phyloP scores from a whole-genome alignment of 805 yeast species.

The Suhomyces faveliae region DNA sequence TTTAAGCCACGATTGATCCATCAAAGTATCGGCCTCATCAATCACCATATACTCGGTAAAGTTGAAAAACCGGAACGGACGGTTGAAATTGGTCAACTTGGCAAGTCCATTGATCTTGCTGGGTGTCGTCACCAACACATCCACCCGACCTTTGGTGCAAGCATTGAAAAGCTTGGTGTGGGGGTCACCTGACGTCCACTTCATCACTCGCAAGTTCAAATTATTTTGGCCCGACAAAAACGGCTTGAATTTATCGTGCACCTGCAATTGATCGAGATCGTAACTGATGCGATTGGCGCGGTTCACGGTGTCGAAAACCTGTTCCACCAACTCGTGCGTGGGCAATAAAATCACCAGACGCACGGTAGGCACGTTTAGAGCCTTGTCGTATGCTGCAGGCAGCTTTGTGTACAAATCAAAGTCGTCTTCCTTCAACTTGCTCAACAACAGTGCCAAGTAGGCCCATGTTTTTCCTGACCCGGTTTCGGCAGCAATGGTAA shows the following conservation, averaged over 20 bases:
- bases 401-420: slow-evolving; percentile 21
- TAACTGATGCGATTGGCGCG: slow-evolving; percentile 26
- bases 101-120: slow-evolving; percentile 55
- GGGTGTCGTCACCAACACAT: slow-evolving; percentile 84
- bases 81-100: slow-evolving; percentile 28
- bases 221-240: slow-evolving; percentile 26
- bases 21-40: slow-evolving; percentile 92
- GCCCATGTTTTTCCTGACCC: slow-evolving; percentile 98
- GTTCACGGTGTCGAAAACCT: slow-evolving; percentile 54
- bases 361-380: slow-evolving; percentile 38
- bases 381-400: slow-evolving; percentile 19
- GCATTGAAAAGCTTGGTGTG: slow-evolving; percentile 51
- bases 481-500: slow-evolving; percentile 90
- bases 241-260: slow-evolving; percentile 16
- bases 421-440: slow-evolving; percentile 63
- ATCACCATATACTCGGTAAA: slow-evolving; percentile 62
- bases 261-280: slow-evolving; percentile 20
- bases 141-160: slow-evolving; percentile 51
- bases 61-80: slow-evolving; percentile 38
- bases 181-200: slow-evolving; percentile 63
- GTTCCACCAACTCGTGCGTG: slow-evolving; percentile 84
- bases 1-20: slow-evolving; percentile 75
- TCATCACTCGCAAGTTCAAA: slow-evolving; percentile 46
- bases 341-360: slow-evolving; percentile 81
- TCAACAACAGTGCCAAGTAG: slow-evolving; percentile 72